These are phyloP conservation scores for Ilex aquifolium DNA, from an alignment of 257 asterid species.

Conservation along the genomic window DNA sequence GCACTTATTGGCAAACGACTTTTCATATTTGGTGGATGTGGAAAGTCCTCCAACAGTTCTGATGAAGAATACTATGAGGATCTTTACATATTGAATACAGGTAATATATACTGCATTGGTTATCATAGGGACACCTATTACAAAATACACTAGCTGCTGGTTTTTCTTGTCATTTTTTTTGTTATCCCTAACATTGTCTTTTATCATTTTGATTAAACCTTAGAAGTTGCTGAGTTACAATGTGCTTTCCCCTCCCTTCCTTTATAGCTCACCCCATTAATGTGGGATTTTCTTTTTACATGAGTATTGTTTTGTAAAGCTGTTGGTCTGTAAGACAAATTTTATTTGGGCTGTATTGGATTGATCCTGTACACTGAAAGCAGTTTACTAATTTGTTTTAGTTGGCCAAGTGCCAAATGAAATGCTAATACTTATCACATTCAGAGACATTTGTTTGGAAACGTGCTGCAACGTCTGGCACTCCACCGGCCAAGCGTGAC, in stretches of 20 bases:
- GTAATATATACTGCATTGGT: conserved; percentile 23
- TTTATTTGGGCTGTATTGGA: no score
- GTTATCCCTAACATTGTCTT: neutral
- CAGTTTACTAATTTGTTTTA: no score
- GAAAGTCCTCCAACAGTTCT: conserved; percentile 48
- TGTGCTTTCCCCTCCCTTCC: no score
- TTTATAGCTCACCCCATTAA: no score
- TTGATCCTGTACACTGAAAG: no score
- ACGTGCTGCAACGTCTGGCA: conserved; percentile 75
- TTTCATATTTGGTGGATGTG: conserved; percentile 96
- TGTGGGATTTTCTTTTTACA: no score
- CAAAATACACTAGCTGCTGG: no score
- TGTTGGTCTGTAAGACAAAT: no score
- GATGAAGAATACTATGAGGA: conserved; percentile 77
- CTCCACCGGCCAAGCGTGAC: conserved; percentile 93
- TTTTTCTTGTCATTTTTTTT: no score
- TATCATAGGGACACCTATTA: no score
- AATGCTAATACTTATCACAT: conserved; percentile 10
- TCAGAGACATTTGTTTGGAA: conserved; percentile 86
- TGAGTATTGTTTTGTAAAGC: no score
- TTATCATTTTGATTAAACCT: neutral
- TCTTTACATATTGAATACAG: conserved; percentile 84
- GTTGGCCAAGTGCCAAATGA: conserved; percentile 2
- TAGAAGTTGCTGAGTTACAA: no score
- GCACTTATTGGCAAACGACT: conserved; percentile 88